Base-by-base conservation (phyloP, 2,329 filamentous ascomycete species). In the Aspergillus sp. region DNA sequence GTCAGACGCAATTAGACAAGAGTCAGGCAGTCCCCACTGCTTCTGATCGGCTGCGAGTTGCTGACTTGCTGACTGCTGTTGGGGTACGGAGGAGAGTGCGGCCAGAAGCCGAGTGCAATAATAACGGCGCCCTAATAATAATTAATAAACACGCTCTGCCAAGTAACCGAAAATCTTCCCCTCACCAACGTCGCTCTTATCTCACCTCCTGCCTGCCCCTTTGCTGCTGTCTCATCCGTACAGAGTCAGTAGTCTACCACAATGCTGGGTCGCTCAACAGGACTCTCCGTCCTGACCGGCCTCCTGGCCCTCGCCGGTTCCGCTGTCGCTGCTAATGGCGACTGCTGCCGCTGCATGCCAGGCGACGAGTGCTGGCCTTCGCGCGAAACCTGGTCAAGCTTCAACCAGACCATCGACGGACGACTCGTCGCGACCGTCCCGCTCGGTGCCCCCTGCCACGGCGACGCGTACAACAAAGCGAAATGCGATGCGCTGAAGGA, bases 321-420 rank as follows among this genome's bases (percentile, higher is more conserved):
- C 27, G 8, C 27, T 30, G 27, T 30, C 42, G 22, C 42, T 9
- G 20, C 17, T 11, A 24, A 33, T 22, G 51, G 11, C 7, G 24
- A n/a, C 12, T 12, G 47, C 8, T 83, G 81, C 66, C 75, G 77
- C 17, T 83, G 77, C 68, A 74, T 81, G 39, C 83, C 84, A 0
- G 79, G 78, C n/a, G 81, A 86, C 56, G 15, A 60, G 1, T 79
- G 76, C 65, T 88, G 85, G 83, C 85, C 85, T 0, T 69, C 71
- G 0, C 20, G 61, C 0, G 46, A 64, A 1, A 68, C 71, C 5
- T 88, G 85, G 84, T 62, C 71, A 7, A 54, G 64, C 0, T 77
- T 88, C 52, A 86, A 87, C 64, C 54, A 66, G 15, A 79, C 83
- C 1, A 72, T 86, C 2, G 71, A 73, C 19, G 83, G 82, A 1